These are phyloP conservation scores for Termitomyces sp. DNA, from an alignment of 768 basidiomycete genomes.

Conservation along the genomic window DNA sequence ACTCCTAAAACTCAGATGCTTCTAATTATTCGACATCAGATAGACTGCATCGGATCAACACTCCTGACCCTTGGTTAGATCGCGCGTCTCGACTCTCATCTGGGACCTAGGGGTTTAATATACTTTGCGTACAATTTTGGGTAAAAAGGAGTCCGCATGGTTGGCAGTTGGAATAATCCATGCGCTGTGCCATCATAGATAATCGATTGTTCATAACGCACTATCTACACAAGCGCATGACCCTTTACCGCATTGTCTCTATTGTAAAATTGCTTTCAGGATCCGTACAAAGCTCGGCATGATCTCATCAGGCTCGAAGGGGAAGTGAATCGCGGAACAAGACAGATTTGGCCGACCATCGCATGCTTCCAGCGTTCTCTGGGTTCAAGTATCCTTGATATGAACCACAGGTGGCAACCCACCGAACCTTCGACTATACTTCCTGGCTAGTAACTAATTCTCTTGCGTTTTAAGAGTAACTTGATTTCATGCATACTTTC, in stretches of 20 bases:
- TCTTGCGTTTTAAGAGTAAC: neutral
- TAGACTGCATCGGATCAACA: neutral
- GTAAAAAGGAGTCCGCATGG: neutral
- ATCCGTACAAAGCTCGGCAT: neutral
- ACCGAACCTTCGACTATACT: neutral
- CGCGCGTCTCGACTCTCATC: neutral
- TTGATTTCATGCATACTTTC: conserved; percentile 4
- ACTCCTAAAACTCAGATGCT: neutral
- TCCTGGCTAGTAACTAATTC: conserved; percentile 1
- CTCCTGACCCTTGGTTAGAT: neutral
- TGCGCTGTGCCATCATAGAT: neutral
- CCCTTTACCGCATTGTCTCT: neutral
- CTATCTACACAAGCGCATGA: neutral
- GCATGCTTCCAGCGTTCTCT: neutral
- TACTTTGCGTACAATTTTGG: neutral
- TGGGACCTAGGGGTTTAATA: neutral
- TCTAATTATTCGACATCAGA: neutral
- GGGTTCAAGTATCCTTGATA: neutral
- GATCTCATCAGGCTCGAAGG: neutral
- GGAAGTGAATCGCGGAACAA: neutral
- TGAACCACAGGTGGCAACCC: neutral
- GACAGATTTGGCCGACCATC: neutral
- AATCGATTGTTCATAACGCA: neutral
- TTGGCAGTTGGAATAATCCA: neutral
- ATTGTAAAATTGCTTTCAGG: neutral